These are phyloP conservation scores for Pseudogymnoascus pannorum DNA, from an alignment of 2,329 filamentous ascomycete species.

Conservation along the genomic window DNA sequence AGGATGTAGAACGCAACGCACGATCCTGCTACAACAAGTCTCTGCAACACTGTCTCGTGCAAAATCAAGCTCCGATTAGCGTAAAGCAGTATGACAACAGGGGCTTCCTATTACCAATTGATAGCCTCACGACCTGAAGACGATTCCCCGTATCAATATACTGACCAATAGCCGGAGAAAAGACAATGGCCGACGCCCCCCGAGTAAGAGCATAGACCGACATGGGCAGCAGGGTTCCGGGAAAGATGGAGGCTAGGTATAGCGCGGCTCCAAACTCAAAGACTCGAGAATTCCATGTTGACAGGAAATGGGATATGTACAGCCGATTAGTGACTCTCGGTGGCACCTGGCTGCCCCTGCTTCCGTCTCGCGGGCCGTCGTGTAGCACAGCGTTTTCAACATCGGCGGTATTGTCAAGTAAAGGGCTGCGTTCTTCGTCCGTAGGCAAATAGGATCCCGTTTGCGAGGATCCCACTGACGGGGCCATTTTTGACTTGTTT, in stretches of 20 bases:
- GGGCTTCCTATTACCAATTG: constrained; percentile 23
- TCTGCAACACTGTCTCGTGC: constrained; percentile 27
- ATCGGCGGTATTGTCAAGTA: background rate
- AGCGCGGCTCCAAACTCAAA: constrained; percentile 58
- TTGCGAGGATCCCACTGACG: background rate
- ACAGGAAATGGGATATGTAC: constrained; percentile 54
- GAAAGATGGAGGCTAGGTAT: constrained; percentile 49
- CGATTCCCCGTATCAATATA: constrained; percentile 51
- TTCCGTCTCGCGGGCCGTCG: background rate
- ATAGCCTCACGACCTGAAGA: constrained; percentile 36
- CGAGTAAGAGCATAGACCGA: constrained; percentile 63
- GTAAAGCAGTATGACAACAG: constrained; percentile 1
- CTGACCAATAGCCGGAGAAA: constrained; percentile 51
- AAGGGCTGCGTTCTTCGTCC: background rate
- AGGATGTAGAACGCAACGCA: constrained; percentile 40
- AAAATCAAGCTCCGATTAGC: background rate
- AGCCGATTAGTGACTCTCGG: constrained; percentile 28
- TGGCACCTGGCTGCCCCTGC: background rate
- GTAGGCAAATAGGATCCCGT: background rate
- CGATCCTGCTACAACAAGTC: constrained; percentile 37
- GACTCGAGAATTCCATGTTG: constrained; percentile 56
- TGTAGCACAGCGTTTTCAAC: background rate
- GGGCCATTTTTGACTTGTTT: background rate
- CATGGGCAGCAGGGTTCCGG: constrained; percentile 54
- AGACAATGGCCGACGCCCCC: constrained; percentile 46